Evolutionary conservation across 2,329 filamentous ascomycete species (phyloP).

Genomic region (Sclerotinia nivalis): DNA sequence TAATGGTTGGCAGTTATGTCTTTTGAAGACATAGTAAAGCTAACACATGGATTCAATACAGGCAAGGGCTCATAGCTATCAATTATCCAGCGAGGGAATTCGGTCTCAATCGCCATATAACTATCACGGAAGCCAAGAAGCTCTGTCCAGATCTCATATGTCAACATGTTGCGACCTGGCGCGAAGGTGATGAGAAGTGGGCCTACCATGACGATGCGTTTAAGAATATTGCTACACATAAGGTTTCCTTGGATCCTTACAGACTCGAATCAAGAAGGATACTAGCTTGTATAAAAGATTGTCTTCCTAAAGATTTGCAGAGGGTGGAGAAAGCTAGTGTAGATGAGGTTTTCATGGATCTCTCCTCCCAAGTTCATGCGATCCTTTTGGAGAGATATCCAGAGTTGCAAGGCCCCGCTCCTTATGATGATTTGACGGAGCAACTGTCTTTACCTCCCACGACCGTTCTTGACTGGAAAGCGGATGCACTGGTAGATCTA

Average conservation of each 20-base stretch:
- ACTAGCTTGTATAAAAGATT: constrained; percentile 73
- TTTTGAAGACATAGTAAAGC: not conserved
- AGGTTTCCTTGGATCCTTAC: constrained; percentile 93
- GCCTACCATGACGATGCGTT: constrained; percentile 82
- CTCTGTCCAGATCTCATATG: constrained; percentile 80
- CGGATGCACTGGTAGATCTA: constrained; percentile 79
- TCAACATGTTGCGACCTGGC: constrained; percentile 94
- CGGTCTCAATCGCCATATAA: constrained; percentile 78
- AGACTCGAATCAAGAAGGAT: constrained; percentile 82
- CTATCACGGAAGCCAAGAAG: constrained; percentile 78
- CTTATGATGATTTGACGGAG: constrained; percentile 72
- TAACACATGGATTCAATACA: constrained; percentile 38
- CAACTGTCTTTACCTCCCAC: constrained; percentile 70
- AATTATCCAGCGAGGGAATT: constrained; percentile 88
- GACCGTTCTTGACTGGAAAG: constrained; percentile 77
- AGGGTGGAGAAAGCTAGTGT: constrained; percentile 91
- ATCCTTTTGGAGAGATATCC: constrained; percentile 75
- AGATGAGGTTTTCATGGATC: constrained; percentile 92
- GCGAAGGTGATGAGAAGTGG: constrained; percentile 89
- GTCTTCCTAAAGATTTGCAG: constrained; percentile 64
- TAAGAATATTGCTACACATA: constrained; percentile 79
- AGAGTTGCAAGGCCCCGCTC: constrained; percentile 66
- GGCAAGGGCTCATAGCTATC: constrained; percentile 91
- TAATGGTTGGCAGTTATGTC: not conserved
- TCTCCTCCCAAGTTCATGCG: constrained; percentile 80